Base-by-base conservation (phyloP, 208 protist genomes). In the Wallacemonas sp. region DNA sequence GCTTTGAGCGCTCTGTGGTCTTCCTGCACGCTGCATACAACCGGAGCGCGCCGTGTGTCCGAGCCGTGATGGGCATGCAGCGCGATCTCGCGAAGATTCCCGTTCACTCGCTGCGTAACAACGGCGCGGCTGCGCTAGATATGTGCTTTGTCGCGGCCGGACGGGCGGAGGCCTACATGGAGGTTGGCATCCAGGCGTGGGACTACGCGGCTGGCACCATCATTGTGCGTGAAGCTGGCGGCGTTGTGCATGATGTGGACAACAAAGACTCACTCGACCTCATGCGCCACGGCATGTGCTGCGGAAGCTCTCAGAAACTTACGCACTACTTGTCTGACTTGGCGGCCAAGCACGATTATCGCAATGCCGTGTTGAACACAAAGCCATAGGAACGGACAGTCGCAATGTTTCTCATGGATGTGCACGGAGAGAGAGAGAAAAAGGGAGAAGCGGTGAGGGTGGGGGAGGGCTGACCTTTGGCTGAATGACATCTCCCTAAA, bases 141-240 rank as follows among this genome's bases (percentile, higher is more conserved):
- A 95, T 96, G 88, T 96, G 91, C 64, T 84, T 86, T 36, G 86
- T 97, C 11, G 92, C 89, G 0, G 73, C 72, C 4, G 92, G 92
- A 2, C 70, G 79, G 27, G 85, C 79, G 12, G 90, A 95, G 27
- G 55, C 88, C 28, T 95, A 86, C 60, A 82, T 90, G 42, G 83
- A 94, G 39, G 89, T 84, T 0, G 86, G 84, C n/a, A 77, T 91
- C 39, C 55, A 90, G 11, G 62, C 84, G 19, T 97, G 87, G 88
- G 84, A 93, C 51, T 77, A 86, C 33, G 86, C 86, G 1, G 92
- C 92, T 4, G 89, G 80, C 22, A 76, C 82, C 8, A 80, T 95
- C 28, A 94, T 97, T 62, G 76, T 97, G 15, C 75, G 79, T 6
- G 89, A 97, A 70, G 92, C 92, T 0, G 92, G 92, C 39, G 92